Percentiles rank a stretch among this genome's conserved stretches.
Evolutionary conservation across 2,329 filamentous ascomycete species (phyloP).

Genomic region (Podosphaera leucotricha): DNA sequence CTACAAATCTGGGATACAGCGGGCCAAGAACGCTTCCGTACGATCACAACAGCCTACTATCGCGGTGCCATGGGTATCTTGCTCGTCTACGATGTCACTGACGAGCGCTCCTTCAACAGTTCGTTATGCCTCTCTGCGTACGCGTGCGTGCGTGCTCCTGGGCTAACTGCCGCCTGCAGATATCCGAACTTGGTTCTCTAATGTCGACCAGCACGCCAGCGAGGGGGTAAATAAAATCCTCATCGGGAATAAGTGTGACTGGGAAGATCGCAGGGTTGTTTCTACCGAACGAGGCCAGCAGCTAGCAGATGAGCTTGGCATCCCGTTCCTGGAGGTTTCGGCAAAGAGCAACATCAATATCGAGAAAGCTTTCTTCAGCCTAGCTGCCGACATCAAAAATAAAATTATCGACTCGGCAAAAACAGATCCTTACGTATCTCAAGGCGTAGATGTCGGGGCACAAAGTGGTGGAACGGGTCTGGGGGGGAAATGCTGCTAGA

Average conservation of each 20-base stretch:
- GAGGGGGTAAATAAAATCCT: slow-evolving; percentile 99
- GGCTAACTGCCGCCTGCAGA: slow-evolving; percentile 28
- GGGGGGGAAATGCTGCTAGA: slow-evolving; percentile 59
- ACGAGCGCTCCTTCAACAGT: slow-evolving; percentile 99
- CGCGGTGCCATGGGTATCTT: slow-evolving; percentile 95
- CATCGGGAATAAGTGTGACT: slow-evolving; percentile 99
- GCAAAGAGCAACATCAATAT: slow-evolving; percentile 99
- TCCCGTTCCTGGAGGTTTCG: slow-evolving; percentile 94
- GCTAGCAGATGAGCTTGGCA: slow-evolving; percentile 83
- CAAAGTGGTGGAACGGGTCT: slow-evolving; percentile 27
- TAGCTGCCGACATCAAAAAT: slow-evolving; percentile 96
- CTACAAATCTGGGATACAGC: slow-evolving; percentile 99
- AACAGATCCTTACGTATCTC: slow-evolving; percentile 35
- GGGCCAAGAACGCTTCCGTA: slow-evolving; percentile 93
- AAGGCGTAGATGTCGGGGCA: slow-evolving; percentile 44
- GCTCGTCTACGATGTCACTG: slow-evolving; percentile 94
- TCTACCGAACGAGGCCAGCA: slow-evolving; percentile 83
- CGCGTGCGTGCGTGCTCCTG: not conserved
- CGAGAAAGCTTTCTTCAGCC: slow-evolving; percentile 90
- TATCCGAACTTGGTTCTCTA: slow-evolving; percentile 98
- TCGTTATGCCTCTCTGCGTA: slow-evolving; percentile 1
- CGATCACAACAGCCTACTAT: slow-evolving; percentile 97
- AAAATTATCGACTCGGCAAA: slow-evolving; percentile 80
- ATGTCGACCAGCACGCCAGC: slow-evolving; percentile 96
- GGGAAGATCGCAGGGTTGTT: slow-evolving; percentile 95